phyloP scores from a whole-genome alignment of 1,139 yeast species.

The Debaryomyces psychrophilus region DNA sequence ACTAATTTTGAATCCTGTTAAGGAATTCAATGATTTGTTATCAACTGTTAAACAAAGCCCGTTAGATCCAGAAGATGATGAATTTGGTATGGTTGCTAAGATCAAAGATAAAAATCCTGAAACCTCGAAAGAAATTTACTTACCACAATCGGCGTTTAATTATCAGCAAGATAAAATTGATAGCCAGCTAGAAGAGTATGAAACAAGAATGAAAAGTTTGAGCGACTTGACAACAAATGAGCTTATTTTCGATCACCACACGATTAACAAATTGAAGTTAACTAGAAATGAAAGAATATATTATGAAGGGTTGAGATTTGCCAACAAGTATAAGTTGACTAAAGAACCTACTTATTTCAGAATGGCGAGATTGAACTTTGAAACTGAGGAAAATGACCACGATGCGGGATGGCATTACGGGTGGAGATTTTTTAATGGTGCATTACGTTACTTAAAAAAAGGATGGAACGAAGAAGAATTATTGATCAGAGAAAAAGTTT shows the following conservation, averaged over 20 bases:
- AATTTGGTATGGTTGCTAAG: constrained; percentile 25
- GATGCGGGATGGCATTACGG: constrained; percentile 34
- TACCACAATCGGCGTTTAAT: constrained; percentile 20
- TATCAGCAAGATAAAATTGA: constrained; percentile 20
- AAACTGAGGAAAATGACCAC: constrained; percentile 18
- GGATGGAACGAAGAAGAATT: constrained; percentile 26
- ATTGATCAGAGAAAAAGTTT: constrained; percentile 20
- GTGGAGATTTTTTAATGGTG: constrained; percentile 30
- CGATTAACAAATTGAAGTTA: constrained; percentile 18
- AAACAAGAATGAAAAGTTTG: constrained; percentile 15
- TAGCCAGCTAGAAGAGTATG: constrained; percentile 18
- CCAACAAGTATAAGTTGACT: constrained; percentile 15
- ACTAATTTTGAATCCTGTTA: constrained; percentile 24
- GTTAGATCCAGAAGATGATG: constrained; percentile 24
- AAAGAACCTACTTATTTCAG: constrained; percentile 29
- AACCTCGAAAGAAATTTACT: constrained; percentile 18
- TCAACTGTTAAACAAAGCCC: constrained; percentile 20
- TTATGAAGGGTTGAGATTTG: constrained; percentile 21
- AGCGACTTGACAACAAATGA: constrained; percentile 23
- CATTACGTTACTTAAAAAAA: constrained; percentile 22
- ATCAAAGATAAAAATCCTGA: constrained; percentile 19
- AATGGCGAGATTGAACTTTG: constrained; percentile 23
- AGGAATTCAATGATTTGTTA: constrained; percentile 22
- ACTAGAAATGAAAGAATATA: constrained; percentile 19
- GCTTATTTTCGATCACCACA: constrained; percentile 20